phyloP scores from a whole-genome alignment of 2,329 filamentous ascomycete genomes.

The Scedosporium aurantiacum region DNA sequence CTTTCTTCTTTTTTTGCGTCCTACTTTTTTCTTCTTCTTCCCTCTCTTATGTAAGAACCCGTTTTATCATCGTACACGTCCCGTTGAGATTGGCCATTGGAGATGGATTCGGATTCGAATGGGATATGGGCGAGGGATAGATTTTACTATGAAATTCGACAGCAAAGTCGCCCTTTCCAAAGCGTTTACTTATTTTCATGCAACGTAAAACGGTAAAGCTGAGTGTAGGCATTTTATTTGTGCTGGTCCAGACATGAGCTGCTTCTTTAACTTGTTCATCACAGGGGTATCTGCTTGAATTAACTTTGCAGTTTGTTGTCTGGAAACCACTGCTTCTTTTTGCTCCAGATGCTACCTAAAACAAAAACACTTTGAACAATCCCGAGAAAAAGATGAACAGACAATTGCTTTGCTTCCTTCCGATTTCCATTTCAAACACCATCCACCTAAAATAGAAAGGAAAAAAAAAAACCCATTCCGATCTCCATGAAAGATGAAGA shows the following conservation, averaged over 20 bases:
- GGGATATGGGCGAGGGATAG: not conserved
- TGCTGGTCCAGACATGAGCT: not conserved
- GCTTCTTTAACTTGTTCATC: too few relatives aligned
- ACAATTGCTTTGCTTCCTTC: not conserved
- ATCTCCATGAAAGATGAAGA: too few relatives aligned
- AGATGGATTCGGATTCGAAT: not conserved
- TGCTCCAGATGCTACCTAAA: not conserved
- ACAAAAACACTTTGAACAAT: conserved; percentile 11
- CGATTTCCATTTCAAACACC: not conserved
- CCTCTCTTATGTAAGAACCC: not conserved
- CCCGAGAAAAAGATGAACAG: not conserved
- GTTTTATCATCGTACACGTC: not conserved
- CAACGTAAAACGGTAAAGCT: too few relatives aligned
- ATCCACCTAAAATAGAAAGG: not conserved
- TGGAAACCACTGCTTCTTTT: not conserved
- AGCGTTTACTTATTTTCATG: too few relatives aligned
- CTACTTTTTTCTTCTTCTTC: not conserved
- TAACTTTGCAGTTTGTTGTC: too few relatives aligned
- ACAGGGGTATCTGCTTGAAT: too few relatives aligned
- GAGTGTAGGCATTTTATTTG: not conserved
- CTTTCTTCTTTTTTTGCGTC: not conserved
- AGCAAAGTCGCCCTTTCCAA: not conserved
- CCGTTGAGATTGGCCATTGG: not conserved
- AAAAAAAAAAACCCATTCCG: not conserved
- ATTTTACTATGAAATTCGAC: not conserved